Conservation (phyloP, 352 stramenopile genomes). For the Globisporangium recalcitrans region DNA sequence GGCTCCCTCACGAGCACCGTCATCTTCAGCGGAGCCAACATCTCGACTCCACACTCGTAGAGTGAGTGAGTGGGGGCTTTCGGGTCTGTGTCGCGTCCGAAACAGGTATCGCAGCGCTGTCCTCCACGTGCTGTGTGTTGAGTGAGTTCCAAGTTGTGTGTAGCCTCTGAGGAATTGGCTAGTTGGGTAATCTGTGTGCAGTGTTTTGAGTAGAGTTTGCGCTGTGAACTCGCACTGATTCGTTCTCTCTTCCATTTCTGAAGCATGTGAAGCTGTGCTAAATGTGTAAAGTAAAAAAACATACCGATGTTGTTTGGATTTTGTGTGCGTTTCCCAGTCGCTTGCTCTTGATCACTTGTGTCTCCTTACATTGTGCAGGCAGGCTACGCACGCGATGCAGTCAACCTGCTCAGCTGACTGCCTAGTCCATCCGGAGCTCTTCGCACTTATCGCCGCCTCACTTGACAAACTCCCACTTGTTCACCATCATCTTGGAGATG, state of each 20-base stretch:
- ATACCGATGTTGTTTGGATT: neutral
- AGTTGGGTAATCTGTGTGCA: neutral
- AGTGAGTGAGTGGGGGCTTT: neutral
- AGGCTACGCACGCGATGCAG: no score
- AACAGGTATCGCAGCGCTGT: neutral
- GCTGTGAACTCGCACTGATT: neutral
- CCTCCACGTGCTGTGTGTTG: neutral
- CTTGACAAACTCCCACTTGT: conserved; percentile 96
- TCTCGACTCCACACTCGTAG: conserved; percentile 7
- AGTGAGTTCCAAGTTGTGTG: neutral
- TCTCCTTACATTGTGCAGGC: no score
- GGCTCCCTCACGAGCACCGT: conserved; percentile 9
- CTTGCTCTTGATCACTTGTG: no score
- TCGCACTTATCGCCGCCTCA: conserved; percentile 18
- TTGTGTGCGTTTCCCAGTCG: neutral
- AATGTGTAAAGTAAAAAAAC: neutral
- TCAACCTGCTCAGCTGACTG: neutral
- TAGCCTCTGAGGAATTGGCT: neutral
- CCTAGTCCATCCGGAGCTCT: neutral
- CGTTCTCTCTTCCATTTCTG: neutral
- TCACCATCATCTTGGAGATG: conserved; percentile 99
- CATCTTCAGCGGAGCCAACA: conserved; percentile 9
- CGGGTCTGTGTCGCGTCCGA: no score
- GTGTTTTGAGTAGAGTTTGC: neutral
- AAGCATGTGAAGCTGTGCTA: neutral